Base-by-base conservation (phyloP, 331 rosid species). In the Stylosanthes scabra region DNA sequence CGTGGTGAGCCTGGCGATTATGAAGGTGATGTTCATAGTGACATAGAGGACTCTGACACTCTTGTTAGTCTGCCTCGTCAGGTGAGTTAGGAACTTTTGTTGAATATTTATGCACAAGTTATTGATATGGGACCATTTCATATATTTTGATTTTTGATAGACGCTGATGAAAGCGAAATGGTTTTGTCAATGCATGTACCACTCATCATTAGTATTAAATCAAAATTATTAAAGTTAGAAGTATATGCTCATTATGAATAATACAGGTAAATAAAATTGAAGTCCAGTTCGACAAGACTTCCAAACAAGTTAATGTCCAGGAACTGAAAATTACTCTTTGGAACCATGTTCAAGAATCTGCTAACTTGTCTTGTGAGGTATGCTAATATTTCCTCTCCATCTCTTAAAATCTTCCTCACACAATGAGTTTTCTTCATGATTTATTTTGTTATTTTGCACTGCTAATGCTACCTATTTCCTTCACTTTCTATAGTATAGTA, bases 301-400 rank as follows among this genome's bases (percentile, higher is more conserved):
- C 99, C 49, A 94, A 91, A 73, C 97, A 89, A 87, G 99, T 94
- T 46, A 97, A 91, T 56, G 99, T 90, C 77, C 93, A 94, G 80
- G 95, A 76, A 16, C 82, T 94, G 63, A 94, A 94, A 83, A 76
- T 70, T 71, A 88, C 97, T 20, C 90, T 91, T 49, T 94, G 97
- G 99, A 85, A 78, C 71, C 88, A 82, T 62, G 81, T 89, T 72
- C 95, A 88, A 81, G 88, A 82, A 83, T 79, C 86, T 75, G 74
- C 39, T 76, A 78, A 71, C 55, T 71, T 59, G 51, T 56, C 86
- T 52, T 50, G 37, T 71, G 82, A 87, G 96, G 97, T 94, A 84
- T 55, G 71, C 85, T 40, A 47, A 62, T n/a, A 49, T 56, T 47
- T 41, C 41, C 31, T 28, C 68, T 66, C 66, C 54, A 49, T 76